phyloP scores from a whole-genome alignment of 495 filamentous ascomycete genomes.

The Neurospora tetraspora region DNA sequence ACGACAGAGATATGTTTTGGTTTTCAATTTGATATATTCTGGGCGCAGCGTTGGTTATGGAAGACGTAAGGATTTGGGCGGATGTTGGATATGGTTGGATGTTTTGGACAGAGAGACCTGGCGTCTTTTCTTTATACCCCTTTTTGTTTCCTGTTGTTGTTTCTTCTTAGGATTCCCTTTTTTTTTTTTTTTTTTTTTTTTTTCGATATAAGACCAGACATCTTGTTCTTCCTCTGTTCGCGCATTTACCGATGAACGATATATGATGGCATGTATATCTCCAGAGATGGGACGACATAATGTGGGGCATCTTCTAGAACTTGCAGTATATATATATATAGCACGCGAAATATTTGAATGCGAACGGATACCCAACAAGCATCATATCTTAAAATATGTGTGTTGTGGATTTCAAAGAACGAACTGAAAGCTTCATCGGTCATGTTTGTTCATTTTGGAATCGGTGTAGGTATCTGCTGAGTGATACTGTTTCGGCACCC shows the following conservation, averaged over 20 bases:
- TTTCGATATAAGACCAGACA: too few species aligned
- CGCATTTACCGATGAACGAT: not conserved
- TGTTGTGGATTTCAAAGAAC: too few species aligned
- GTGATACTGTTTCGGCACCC: too few species aligned
- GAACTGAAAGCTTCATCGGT: too few species aligned
- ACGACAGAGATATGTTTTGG: not conserved
- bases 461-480: too few species aligned
- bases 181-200: too few species aligned
- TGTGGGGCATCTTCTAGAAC: not conserved
- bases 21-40: not conserved
- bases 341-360: not conserved
- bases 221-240: not conserved
- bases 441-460: too few species aligned
- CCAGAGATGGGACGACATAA: not conserved
- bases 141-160: not conserved
- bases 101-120: slow-evolving; percentile 2
- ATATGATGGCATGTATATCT: not conserved
- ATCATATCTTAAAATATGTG: too few species aligned
- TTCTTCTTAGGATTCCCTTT: too few species aligned
- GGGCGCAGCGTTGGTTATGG: not conserved
- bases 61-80: not conserved
- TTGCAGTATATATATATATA: not conserved
- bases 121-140: not conserved
- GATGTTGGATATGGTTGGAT: not conserved
- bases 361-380: too few species aligned